Conservation (phyloP, 345 rosid species). For the Toxicodendron radicans region DNA sequence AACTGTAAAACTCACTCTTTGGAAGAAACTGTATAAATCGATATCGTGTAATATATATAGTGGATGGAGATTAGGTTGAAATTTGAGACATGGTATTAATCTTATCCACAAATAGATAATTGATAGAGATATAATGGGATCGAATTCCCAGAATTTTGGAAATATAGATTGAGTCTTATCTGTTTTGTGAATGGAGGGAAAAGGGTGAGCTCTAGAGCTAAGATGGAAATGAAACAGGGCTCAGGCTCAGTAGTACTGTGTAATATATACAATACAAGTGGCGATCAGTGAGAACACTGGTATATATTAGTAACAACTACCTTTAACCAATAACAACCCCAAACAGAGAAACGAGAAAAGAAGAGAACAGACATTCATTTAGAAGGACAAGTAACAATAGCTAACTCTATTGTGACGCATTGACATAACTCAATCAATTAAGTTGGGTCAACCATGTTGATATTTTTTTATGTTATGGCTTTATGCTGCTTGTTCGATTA, state of each 20-base stretch:
- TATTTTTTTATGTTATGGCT: not conserved
- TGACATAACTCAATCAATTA: not conserved
- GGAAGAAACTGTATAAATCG: not conserved
- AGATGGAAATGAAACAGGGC: slow-evolving; percentile 12
- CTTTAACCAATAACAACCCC: slow-evolving; percentile 18
- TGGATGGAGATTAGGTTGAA: slow-evolving; percentile 15
- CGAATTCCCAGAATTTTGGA: slow-evolving; percentile 22
- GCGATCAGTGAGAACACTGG: not conserved
- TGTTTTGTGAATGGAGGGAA: slow-evolving; percentile 1
- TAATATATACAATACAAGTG: not conserved
- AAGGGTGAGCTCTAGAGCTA: not conserved
- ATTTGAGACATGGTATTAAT: slow-evolving; percentile 23
- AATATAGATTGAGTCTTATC: slow-evolving; percentile 25
- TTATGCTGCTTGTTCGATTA: not conserved
- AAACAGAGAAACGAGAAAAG: not conserved
- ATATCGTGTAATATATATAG: not conserved
- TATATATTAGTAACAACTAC: too few relatives aligned
- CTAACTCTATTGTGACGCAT: not conserved
- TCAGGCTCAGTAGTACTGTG: too few relatives aligned
- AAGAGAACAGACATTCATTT: slow-evolving; percentile 1
- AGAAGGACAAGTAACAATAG: not conserved
- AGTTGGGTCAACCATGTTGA: not conserved
- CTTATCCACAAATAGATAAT: slow-evolving; percentile 26
- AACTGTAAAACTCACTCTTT: not conserved
- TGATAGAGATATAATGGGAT: slow-evolving; percentile 10